Evolutionary conservation across 768 basidiomycete species (phyloP).

Genomic region (Epithele typhae): DNA sequence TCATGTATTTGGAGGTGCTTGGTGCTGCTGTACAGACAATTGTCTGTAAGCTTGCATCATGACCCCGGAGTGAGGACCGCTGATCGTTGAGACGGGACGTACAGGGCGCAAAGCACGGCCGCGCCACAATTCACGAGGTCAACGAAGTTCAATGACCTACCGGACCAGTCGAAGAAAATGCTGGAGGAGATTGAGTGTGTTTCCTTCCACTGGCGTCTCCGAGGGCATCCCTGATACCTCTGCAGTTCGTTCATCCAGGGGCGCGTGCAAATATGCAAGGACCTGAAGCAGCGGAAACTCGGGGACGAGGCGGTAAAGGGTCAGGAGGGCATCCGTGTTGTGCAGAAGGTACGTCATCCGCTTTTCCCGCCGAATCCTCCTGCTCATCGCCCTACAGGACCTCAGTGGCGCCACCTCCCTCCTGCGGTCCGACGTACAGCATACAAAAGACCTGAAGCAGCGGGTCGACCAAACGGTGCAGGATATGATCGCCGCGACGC

Average conservation of each 20-base stretch:
- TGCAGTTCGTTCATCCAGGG: constrained; percentile 37
- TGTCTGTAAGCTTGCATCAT: too few relatives aligned
- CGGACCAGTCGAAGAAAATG: constrained; percentile 58
- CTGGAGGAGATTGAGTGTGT: constrained; percentile 73
- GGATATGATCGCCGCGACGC: constrained; percentile 74
- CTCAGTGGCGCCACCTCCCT: constrained; percentile 56
- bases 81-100: too few relatives aligned
- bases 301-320: constrained; percentile 73
- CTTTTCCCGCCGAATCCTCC: too few relatives aligned
- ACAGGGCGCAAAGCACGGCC: constrained; percentile 13
- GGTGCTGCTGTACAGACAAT: too few relatives aligned
- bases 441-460: constrained; percentile 64
- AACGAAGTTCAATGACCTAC: constrained; percentile 82
- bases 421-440: constrained; percentile 61
- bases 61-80: too few relatives aligned
- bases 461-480: constrained; percentile 77
- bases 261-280: constrained; percentile 75
- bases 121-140: constrained; percentile 44
- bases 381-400: constrained; percentile 41
- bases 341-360: constrained; percentile 53
- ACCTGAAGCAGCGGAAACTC: constrained; percentile 69
- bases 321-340: constrained; percentile 58
- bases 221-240: background rate
- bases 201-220: background rate
- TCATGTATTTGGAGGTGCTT: too few relatives aligned